Evolutionary conservation across 306 rosid species (phyloP).

Genomic region (Mucuna pruriens): DNA sequence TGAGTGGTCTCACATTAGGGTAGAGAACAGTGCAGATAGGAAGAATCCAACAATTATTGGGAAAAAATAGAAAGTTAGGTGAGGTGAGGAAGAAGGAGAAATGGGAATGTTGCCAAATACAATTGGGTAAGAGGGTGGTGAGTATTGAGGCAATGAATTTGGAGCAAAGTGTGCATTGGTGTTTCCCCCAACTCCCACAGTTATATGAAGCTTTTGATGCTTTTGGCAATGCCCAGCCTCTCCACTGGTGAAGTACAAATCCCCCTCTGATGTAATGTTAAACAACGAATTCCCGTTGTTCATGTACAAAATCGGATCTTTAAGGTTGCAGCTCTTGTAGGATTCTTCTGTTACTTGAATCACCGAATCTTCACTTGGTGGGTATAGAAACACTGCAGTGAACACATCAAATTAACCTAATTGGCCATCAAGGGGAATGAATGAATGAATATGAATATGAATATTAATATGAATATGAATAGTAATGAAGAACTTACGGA

Average conservation of each 20-base stretch:
- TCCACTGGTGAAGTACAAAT: constrained; percentile 71
- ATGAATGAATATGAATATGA: too few relatives aligned
- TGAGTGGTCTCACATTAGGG: constrained; percentile 32
- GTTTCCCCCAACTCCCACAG: constrained; percentile 38
- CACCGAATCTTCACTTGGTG: constrained; percentile 87
- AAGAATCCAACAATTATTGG: constrained; percentile 38
- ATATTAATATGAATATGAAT: too few relatives aligned
- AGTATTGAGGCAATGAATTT: constrained; percentile 24
- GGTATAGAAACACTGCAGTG: constrained; percentile 79
- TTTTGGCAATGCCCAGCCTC: constrained; percentile 63
- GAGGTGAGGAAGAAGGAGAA: constrained; percentile 47
- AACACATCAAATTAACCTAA: background rate
- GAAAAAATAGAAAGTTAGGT: constrained; percentile 5
- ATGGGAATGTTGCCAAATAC: constrained; percentile 72
- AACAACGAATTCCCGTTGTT: constrained; percentile 82
- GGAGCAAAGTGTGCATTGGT: constrained; percentile 46
- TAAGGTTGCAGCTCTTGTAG: constrained; percentile 68
- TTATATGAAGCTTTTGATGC: constrained; percentile 67
- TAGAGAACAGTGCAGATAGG: constrained; percentile 1
- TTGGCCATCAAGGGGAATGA: too few relatives aligned
- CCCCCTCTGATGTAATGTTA: constrained; percentile 64
- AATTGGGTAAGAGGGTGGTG: constrained; percentile 76
- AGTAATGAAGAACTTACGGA: constrained; percentile 66
- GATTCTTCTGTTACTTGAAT: constrained; percentile 69
- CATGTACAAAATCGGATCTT: constrained; percentile 76